These are phyloP conservation scores for Lactarius hengduanensis DNA, from an alignment of 768 basidiomycete genomes.

Conservation along the genomic window DNA sequence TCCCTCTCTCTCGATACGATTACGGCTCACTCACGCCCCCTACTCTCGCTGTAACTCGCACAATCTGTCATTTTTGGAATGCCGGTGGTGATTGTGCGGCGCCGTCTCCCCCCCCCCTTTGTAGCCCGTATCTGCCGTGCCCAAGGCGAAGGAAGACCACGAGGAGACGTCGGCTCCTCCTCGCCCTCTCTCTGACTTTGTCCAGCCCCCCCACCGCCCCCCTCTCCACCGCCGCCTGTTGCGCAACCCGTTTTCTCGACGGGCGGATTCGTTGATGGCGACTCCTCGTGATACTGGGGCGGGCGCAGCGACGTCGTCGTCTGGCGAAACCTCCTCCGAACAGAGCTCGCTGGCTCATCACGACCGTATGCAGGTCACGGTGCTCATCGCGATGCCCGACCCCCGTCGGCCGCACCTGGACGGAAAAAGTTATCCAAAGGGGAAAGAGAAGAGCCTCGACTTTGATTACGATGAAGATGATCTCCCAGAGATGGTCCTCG, in stretches of 20 bases:
- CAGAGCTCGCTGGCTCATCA: not conserved
- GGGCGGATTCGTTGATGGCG: not conserved
- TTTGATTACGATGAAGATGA: slow-evolving; percentile 32
- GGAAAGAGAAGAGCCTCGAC: slow-evolving; percentile 31
- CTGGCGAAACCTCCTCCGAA: not conserved
- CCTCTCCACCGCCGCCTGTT: slow-evolving; percentile 7
- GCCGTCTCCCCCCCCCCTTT: not conserved
- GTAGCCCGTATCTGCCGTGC: slow-evolving; percentile 26
- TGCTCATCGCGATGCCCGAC: slow-evolving; percentile 59
- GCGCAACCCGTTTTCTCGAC: slow-evolving; percentile 16
- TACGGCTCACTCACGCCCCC: not conserved
- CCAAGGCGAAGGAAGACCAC: not conserved
- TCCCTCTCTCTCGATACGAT: not conserved
- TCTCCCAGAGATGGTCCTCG: slow-evolving; percentile 53
- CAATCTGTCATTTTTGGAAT: too few species aligned
- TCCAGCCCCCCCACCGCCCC: not conserved
- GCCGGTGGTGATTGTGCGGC: too few species aligned
- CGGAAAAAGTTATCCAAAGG: slow-evolving; percentile 25
- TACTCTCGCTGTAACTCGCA: not conserved
- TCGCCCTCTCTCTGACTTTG: not conserved
- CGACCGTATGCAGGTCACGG: slow-evolving; percentile 46
- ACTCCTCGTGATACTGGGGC: not conserved
- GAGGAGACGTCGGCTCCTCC: not conserved
- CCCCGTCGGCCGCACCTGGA: slow-evolving; percentile 31
- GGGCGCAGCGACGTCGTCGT: too few species aligned